Percentiles rank a stretch among this genome's conserved stretches.
phyloP scores from a whole-genome alignment of 2,329 filamentous ascomycete genomes.

The Xylariaceae sp. region DNA sequence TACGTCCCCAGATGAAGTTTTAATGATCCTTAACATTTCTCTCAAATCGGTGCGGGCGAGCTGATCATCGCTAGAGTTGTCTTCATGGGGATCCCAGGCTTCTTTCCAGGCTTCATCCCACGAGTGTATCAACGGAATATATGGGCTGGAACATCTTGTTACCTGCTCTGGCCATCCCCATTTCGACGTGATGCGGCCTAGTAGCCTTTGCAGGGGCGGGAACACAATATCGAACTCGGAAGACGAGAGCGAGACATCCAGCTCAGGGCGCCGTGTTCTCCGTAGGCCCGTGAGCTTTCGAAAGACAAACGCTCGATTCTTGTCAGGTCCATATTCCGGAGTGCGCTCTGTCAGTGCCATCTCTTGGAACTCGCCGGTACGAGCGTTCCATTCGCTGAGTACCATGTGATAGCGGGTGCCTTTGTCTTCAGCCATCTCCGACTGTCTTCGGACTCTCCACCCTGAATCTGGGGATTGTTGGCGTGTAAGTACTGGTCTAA shows the following conservation, averaged over 20 bases:
- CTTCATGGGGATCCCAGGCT: background rate
- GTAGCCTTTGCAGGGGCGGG: constrained; percentile 3
- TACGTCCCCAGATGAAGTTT: constrained; percentile 7
- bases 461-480: background rate
- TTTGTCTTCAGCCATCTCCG: background rate
- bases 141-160: constrained; percentile 1
- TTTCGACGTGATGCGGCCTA: constrained; percentile 6
- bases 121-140: constrained; percentile 2
- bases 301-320: constrained; percentile 5
- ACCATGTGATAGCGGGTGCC: constrained; percentile 7
- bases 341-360: background rate
- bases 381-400: constrained; percentile 1
- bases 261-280: background rate
- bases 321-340: background rate
- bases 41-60: constrained; percentile 6
- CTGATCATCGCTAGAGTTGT: constrained; percentile 1
- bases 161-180: constrained; percentile 6
- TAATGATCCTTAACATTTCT: constrained; percentile 7
- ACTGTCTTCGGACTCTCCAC: background rate
- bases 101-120: constrained; percentile 6
- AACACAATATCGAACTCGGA: constrained; percentile 5
- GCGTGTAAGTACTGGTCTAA: background rate
- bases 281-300: constrained; percentile 1
- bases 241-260: background rate
- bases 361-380: constrained; percentile 2